Conservation (phyloP, 257 asterid genomes). For the Cinchona pubescens region DNA sequence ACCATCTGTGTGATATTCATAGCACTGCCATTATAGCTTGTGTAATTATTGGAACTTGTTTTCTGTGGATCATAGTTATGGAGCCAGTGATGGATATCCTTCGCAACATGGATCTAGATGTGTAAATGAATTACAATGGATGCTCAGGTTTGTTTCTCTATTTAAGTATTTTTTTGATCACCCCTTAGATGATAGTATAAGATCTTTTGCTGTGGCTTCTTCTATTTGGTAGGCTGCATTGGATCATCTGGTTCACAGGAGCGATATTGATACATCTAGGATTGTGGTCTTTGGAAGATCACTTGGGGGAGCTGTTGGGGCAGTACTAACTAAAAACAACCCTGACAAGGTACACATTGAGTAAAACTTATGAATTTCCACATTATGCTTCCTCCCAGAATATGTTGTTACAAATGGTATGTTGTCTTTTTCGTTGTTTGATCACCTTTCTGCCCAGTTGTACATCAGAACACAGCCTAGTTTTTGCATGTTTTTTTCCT, state of each 20-base stretch:
- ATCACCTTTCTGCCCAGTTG: not conserved
- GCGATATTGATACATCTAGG: constrained; percentile 84
- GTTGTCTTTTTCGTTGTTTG: not conserved
- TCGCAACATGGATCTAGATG: constrained; percentile 96
- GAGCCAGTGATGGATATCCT: constrained; percentile 98
- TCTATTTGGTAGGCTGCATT: constrained; percentile 70
- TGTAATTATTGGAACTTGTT: constrained; percentile 17
- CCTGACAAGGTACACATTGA: constrained; percentile 69
- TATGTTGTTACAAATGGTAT: not conserved
- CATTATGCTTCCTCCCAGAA: not conserved
- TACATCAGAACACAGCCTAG: not conserved
- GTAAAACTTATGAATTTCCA: not conserved
- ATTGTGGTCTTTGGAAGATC: constrained; percentile 96
- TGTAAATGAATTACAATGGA: constrained; percentile 72
- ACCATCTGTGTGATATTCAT: constrained; percentile 13
- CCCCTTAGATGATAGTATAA: constrained; percentile 1
- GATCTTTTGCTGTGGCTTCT: constrained; percentile 21
- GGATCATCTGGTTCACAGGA: constrained; percentile 88
- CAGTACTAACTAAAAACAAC: constrained; percentile 73
- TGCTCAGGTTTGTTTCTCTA: constrained; percentile 73
- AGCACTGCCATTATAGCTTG: not conserved
- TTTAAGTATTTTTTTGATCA: constrained; percentile 6
- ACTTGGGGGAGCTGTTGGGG: constrained; percentile 98
- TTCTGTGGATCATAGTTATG: constrained; percentile 57
- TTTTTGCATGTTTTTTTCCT: not conserved